These are phyloP conservation scores for Chaetomium strumarium DNA, from an alignment of 2,329 filamentous ascomycete species.

Conservation along the genomic window DNA sequence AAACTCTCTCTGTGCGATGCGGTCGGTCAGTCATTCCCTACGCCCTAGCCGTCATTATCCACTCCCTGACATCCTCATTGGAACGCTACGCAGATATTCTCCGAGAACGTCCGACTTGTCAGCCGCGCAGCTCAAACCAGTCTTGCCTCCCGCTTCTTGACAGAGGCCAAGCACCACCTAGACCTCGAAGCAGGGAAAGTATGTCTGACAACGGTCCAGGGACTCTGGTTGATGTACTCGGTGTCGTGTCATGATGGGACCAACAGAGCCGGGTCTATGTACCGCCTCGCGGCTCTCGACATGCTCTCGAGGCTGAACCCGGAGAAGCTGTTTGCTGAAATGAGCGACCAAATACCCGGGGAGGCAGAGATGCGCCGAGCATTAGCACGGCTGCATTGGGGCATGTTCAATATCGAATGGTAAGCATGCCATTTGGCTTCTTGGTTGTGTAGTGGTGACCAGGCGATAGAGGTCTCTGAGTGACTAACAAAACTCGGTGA, in stretches of 20 bases:
- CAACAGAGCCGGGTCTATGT: conserved; percentile 17
- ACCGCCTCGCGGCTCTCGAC: conserved; percentile 22
- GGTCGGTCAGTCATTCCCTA: conserved; percentile 24
- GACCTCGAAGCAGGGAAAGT: conserved; percentile 20
- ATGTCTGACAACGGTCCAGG: conserved; percentile 23
- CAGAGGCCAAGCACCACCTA: conserved; percentile 24
- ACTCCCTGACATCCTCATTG: too few relatives aligned
- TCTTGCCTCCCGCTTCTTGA: conserved; percentile 20
- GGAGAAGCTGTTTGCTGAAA: not conserved
- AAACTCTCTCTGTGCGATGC: conserved; percentile 30
- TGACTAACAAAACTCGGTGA: too few relatives aligned
- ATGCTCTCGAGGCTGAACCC: conserved; percentile 15
- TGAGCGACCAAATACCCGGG: not conserved
- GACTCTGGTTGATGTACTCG: conserved; percentile 18
- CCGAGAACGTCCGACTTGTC: conserved; percentile 17
- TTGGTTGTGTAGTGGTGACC: too few relatives aligned
- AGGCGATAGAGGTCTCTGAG: too few relatives aligned
- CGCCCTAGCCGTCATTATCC: not conserved
- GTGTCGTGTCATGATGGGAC: conserved; percentile 14
- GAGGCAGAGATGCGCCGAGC: conserved; percentile 4
- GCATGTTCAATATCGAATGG: conserved; percentile 11
- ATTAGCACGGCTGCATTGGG: conserved; percentile 8
- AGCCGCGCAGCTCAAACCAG: conserved; percentile 15
- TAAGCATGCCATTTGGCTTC: not conserved
- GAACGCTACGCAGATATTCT: conserved; percentile 15